Percentiles rank a stretch among this genome's conserved stretches.
Conservation (phyloP, 208 protist species). For the Vickermania ingenoplastis region DNA sequence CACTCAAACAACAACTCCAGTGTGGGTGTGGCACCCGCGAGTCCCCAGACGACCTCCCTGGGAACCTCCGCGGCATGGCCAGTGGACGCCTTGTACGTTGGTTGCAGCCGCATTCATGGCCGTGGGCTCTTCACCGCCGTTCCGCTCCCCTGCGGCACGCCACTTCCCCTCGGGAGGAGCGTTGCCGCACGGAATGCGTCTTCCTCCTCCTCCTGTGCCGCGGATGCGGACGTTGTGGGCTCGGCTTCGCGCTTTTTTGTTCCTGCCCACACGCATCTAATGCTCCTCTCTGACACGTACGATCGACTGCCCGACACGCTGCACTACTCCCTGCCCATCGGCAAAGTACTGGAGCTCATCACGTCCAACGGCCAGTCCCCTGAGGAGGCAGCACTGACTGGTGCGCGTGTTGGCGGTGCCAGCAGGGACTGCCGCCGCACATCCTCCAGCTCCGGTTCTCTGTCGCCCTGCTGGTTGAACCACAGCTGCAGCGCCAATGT, state of each 20-base stretch:
- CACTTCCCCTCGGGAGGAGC: not conserved
- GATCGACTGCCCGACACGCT: constrained; percentile 53
- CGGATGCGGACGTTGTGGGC: constrained; percentile 40
- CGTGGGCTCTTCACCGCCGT: constrained; percentile 44
- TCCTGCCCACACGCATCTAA: constrained; percentile 27
- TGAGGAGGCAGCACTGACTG: too few relatives aligned
- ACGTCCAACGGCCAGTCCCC: not conserved
- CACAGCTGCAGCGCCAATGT: constrained; percentile 67
- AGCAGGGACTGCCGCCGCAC: constrained; percentile 59
- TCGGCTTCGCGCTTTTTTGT: constrained; percentile 45
- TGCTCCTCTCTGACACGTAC: constrained; percentile 48
- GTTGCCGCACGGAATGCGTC: too few relatives aligned
- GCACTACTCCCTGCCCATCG: constrained; percentile 70
- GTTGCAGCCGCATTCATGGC: constrained; percentile 54
- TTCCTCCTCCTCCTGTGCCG: too few relatives aligned
- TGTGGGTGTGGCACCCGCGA: too few relatives aligned
- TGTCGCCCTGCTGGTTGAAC: constrained; percentile 15
- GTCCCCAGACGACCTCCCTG: too few relatives aligned
- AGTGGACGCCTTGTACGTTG: constrained; percentile 40
- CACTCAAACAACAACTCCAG: not conserved
- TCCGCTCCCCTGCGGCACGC: constrained; percentile 35
- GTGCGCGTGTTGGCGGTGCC: too few relatives aligned
- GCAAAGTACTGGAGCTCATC: constrained; percentile 43
- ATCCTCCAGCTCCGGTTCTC: too few relatives aligned
- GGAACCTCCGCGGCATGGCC: too few relatives aligned